A percentile compares a stretch with the other conserved stretches of the same genome.
phyloP scores from a whole-genome alignment of 2,329 filamentous ascomycete genomes.

The Arthrobotrys sphaeroides region DNA sequence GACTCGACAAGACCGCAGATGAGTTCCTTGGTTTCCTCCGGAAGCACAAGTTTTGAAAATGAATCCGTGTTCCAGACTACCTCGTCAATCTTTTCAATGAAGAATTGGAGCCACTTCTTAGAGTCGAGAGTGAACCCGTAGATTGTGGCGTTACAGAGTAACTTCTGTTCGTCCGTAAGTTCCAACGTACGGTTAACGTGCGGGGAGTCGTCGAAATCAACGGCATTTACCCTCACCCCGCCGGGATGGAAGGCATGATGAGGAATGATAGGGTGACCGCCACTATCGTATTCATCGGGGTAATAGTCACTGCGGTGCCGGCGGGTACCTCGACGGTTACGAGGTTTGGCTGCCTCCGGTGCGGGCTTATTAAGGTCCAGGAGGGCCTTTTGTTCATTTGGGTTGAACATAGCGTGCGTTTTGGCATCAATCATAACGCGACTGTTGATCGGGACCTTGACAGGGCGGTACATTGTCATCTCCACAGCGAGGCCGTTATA shows the following conservation, averaged over 20 bases:
- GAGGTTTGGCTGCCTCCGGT: not conserved
- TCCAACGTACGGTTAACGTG: not conserved
- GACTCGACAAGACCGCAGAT: slow-evolving; percentile 64
- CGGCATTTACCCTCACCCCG: not conserved
- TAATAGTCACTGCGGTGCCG: not conserved
- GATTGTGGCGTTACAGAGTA: slow-evolving; percentile 23
- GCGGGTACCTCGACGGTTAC: not conserved
- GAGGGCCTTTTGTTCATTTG: slow-evolving; percentile 66
- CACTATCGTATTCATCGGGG: not conserved
- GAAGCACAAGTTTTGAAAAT: slow-evolving; percentile 59
- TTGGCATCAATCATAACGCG: slow-evolving; percentile 88
- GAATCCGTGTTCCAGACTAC: slow-evolving; percentile 60
- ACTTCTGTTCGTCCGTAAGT: slow-evolving; percentile 36
- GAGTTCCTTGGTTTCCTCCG: slow-evolving; percentile 58
- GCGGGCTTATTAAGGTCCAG: slow-evolving; percentile 1
- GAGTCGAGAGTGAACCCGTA: slow-evolving; percentile 36
- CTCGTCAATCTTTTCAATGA: slow-evolving; percentile 58
- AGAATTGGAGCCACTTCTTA: slow-evolving; percentile 50
- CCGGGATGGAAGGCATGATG: not conserved
- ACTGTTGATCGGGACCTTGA: slow-evolving; percentile 85
- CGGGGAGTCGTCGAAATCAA: slow-evolving; percentile 16
- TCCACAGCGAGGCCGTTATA: slow-evolving; percentile 77
- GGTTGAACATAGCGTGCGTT: slow-evolving; percentile 83
- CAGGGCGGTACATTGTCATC: slow-evolving; percentile 69
- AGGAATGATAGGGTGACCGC: not conserved